Evolutionary conservation across 2,329 filamentous ascomycete genomes (phyloP).

Genomic region (Fusarium torulosum): DNA sequence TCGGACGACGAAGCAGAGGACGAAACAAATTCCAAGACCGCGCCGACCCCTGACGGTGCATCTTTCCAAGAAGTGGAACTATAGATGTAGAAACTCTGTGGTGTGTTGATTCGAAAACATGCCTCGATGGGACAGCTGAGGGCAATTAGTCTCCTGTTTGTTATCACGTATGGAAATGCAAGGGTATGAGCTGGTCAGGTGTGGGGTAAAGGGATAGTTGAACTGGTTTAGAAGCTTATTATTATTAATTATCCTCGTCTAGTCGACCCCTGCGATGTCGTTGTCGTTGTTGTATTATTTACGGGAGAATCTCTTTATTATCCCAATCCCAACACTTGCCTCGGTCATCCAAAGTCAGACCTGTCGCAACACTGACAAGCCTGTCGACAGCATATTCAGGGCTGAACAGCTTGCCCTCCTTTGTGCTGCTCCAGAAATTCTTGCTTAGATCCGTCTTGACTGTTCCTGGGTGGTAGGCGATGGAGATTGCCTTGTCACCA

Average conservation of each 20-base stretch:
- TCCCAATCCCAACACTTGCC: constrained; percentile 79
- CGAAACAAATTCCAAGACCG: constrained; percentile 55
- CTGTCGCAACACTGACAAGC: constrained; percentile 69
- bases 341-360: constrained; percentile 64
- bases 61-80: constrained; percentile 75
- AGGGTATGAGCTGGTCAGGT: constrained; percentile 26
- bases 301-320: constrained; percentile 64
- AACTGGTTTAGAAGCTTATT: constrained; percentile 40
- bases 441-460: constrained; percentile 80
- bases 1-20: constrained; percentile 52
- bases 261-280: neutral
- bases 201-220: constrained; percentile 35
- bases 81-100: constrained; percentile 50
- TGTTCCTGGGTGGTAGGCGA: constrained; percentile 84
- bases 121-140: constrained; percentile 12
- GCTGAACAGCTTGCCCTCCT: constrained; percentile 72
- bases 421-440: constrained; percentile 77
- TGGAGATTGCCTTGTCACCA: constrained; percentile 72
- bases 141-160: constrained; percentile 12
- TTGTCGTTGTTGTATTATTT: neutral
- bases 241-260: neutral
- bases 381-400: constrained; percentile 74
- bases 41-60: constrained; percentile 65
- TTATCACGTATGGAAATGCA: constrained; percentile 27
- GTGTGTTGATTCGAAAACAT: constrained; percentile 18